Percentiles rank a stretch among this genome's conserved stretches.
phyloP scores from a whole-genome alignment of 129 eudicot genomes.

The Flaveria linearis region DNA sequence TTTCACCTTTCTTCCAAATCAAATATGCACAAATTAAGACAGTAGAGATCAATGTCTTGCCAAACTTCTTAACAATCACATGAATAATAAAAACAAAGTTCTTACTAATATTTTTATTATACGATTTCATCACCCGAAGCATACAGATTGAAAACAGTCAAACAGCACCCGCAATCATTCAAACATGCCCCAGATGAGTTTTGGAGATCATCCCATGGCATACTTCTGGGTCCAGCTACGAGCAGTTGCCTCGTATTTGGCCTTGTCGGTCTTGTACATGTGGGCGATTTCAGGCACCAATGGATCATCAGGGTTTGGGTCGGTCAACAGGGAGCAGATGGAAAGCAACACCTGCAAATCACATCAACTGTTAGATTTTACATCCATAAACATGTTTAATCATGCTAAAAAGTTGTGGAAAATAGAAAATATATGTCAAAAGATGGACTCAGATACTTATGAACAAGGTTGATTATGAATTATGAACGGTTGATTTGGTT shows the following conservation, averaged over 20 bases:
- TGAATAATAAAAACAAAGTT: constrained; percentile 27
- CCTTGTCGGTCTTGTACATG: constrained; percentile 71
- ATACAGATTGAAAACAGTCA: background rate
- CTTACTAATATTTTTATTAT: constrained; percentile 40
- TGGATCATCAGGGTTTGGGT: constrained; percentile 80
- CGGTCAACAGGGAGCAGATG: constrained; percentile 68
- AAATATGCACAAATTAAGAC: constrained; percentile 39
- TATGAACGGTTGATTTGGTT: background rate
- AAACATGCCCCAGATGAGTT: constrained; percentile 19
- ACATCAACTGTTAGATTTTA: constrained; percentile 5
- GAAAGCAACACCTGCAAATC: constrained; percentile 60
- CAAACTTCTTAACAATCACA: constrained; percentile 42
- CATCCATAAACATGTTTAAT: background rate
- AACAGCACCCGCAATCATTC: constrained; percentile 4
- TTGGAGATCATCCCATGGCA: constrained; percentile 56
- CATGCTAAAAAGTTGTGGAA: background rate
- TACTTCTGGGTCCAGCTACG: constrained; percentile 88
- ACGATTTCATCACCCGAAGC: constrained; percentile 21
- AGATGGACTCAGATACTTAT: background rate
- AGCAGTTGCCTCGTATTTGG: constrained; percentile 75
- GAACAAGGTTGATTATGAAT: background rate
- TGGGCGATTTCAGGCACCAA: constrained; percentile 77
- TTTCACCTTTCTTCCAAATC: constrained; percentile 28
- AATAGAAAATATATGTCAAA: background rate
- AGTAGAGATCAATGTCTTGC: constrained; percentile 32